phyloP scores from a whole-genome alignment of 1,284 basidiomycete genomes.

The Cryptococcus amylolentus region DNA sequence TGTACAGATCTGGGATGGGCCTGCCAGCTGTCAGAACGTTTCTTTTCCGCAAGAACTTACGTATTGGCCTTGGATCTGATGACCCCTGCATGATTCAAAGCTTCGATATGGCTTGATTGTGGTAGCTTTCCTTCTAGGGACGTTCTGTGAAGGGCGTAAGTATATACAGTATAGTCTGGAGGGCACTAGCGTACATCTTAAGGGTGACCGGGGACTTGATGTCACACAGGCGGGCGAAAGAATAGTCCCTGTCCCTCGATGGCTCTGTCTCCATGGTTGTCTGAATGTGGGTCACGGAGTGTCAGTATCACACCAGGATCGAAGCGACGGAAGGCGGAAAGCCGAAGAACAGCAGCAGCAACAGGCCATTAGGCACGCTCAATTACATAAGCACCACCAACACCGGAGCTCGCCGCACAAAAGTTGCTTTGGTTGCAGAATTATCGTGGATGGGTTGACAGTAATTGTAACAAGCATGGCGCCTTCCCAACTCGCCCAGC shows the following conservation, averaged over 20 bases:
- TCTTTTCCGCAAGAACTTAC: too few relatives aligned
- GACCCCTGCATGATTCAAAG: constrained; percentile 65
- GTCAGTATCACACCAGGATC: too few relatives aligned
- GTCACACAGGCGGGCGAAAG: constrained; percentile 81
- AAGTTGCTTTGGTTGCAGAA: constrained; percentile 7
- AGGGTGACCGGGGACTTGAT: constrained; percentile 81
- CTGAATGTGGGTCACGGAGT: neutral
- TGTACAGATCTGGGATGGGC: constrained; percentile 81
- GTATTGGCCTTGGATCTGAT: constrained; percentile 53
- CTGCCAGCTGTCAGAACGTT: constrained; percentile 50
- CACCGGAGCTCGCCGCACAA: constrained; percentile 9
- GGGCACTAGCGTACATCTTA: constrained; percentile 63
- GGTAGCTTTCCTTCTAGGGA: constrained; percentile 77
- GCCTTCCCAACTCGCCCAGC: constrained; percentile 73
- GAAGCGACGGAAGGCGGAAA: too few relatives aligned
- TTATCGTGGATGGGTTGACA: neutral
- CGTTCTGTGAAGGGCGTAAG: constrained; percentile 56
- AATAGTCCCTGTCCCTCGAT: constrained; percentile 62
- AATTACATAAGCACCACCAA: neutral
- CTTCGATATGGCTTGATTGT: constrained; percentile 62
- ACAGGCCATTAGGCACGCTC: neutral
- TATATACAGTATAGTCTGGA: neutral
- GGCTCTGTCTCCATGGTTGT: constrained; percentile 28
- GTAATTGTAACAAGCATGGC: constrained; percentile 33
- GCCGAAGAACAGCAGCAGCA: neutral